These are phyloP conservation scores for Entrophospora sp. DNA, from an alignment of 192 early-diverging fungal genomes.

Conservation along the genomic window DNA sequence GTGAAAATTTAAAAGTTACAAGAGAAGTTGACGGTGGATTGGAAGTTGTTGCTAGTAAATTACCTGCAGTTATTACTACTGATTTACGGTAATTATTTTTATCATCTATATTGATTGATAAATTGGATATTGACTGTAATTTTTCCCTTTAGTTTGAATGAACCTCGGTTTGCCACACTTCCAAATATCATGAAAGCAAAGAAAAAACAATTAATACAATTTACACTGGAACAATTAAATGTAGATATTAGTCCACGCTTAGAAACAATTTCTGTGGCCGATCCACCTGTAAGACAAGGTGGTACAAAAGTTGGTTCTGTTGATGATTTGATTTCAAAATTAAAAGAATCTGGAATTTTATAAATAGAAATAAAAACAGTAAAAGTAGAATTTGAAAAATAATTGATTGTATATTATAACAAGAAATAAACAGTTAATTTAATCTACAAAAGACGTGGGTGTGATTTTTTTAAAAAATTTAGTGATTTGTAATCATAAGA, in stretches of 20 bases:
- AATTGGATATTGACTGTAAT: neutral
- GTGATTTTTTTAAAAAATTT: too few species aligned
- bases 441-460: too few species aligned
- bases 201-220: slow-evolving; percentile 87
- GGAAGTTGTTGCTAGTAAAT: slow-evolving; percentile 72
- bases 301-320: slow-evolving; percentile 87
- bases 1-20: slow-evolving; percentile 67
- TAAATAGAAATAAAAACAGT: too few species aligned
- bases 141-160: slow-evolving; percentile 62
- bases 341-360: slow-evolving; percentile 37
- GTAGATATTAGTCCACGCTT: slow-evolving; percentile 80
- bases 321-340: slow-evolving; percentile 87
- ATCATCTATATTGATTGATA: neutral
- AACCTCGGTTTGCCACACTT: slow-evolving; percentile 92
- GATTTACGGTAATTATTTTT: slow-evolving; percentile 67
- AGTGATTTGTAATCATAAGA: too few species aligned
- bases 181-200: slow-evolving; percentile 99
- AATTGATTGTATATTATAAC: too few species aligned
- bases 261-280: slow-evolving; percentile 80
- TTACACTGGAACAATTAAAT: slow-evolving; percentile 67
- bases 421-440: too few species aligned
- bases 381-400: too few species aligned
- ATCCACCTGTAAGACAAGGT: slow-evolving; percentile 88
- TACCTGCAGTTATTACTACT: slow-evolving; percentile 92
- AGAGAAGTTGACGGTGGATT: slow-evolving; percentile 98